Evolutionary conservation across 345 rosid species (phyloP).

Genomic region (Gossypium rotundifolium): DNA sequence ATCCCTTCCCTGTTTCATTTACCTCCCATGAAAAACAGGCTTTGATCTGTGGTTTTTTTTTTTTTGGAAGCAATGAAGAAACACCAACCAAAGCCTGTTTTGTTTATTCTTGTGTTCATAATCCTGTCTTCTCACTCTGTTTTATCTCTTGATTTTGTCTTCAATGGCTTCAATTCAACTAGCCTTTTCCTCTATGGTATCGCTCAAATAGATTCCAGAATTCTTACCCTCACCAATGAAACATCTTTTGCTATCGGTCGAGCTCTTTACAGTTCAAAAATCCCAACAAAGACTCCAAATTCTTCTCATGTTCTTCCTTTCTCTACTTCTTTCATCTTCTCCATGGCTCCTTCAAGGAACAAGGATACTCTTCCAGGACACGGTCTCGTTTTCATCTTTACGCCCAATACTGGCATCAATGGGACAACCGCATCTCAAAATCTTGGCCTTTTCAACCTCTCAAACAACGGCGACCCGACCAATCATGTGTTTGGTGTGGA

Average conservation of each 20-base stretch:
- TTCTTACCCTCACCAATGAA: slow-evolving; percentile 55
- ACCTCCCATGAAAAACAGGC: not conserved
- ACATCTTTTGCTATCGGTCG: slow-evolving; percentile 51
- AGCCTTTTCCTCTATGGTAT: slow-evolving; percentile 35
- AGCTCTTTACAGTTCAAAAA: slow-evolving; percentile 49
- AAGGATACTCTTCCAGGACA: slow-evolving; percentile 45
- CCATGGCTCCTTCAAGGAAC: slow-evolving; percentile 48
- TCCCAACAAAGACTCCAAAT: slow-evolving; percentile 28
- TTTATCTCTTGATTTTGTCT: slow-evolving; percentile 50
- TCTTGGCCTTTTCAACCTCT: slow-evolving; percentile 53
- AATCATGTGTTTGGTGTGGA: slow-evolving; percentile 58
- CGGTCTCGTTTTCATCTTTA: slow-evolving; percentile 59
- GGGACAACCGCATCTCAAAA: slow-evolving; percentile 43
- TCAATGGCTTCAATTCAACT: slow-evolving; percentile 59
- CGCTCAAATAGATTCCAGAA: slow-evolving; percentile 42
- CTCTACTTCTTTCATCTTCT: slow-evolving; percentile 69
- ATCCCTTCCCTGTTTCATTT: not conserved
- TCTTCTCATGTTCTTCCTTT: slow-evolving; percentile 40
- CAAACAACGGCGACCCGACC: slow-evolving; percentile 33
- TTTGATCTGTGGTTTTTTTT: not conserved
- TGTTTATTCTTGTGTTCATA: not conserved
- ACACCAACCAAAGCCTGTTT: not conserved
- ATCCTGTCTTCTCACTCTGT: slow-evolving; percentile 14
- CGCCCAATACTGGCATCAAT: slow-evolving; percentile 38
- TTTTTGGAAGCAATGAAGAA: slow-evolving; percentile 21